These are phyloP conservation scores for Corylus heterophylla DNA, from an alignment of 306 rosid species.

Conservation along the genomic window DNA sequence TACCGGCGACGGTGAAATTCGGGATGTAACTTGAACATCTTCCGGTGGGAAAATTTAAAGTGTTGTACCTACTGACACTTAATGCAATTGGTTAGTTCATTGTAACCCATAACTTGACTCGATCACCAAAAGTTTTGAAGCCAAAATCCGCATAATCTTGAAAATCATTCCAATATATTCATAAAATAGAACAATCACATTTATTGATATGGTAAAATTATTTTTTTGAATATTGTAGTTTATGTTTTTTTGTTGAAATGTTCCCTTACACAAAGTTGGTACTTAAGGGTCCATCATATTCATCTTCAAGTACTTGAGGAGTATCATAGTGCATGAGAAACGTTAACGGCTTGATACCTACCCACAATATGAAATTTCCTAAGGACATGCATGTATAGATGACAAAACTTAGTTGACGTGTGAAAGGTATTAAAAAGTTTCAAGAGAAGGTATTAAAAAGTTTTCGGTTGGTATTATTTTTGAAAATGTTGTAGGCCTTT, in stretches of 20 bases:
- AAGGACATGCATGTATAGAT: too few relatives aligned
- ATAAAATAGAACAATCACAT: too few relatives aligned
- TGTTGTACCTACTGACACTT: constrained; percentile 19
- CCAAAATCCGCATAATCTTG: constrained; percentile 34
- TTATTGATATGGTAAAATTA: too few relatives aligned
- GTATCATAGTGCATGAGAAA: constrained; percentile 38
- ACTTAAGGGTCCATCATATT: constrained; percentile 37
- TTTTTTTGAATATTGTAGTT: too few relatives aligned
- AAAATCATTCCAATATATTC: constrained; percentile 31
- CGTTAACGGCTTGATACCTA: constrained; percentile 38
- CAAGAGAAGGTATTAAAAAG: too few relatives aligned
- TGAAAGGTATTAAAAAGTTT: too few relatives aligned
- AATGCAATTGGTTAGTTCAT: constrained; percentile 38
- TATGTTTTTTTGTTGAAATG: too few relatives aligned
- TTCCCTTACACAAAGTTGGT: constrained; percentile 37
- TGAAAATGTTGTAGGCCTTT: too few relatives aligned
- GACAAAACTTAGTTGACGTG: too few relatives aligned
- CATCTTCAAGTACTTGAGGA: constrained; percentile 46
- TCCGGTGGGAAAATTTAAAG: constrained; percentile 38
- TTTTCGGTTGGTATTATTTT: too few relatives aligned
- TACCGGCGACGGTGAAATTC: constrained; percentile 33
- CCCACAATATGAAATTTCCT: not conserved
- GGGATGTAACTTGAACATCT: constrained; percentile 43
- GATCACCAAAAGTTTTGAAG: constrained; percentile 45
- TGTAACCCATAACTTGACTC: constrained; percentile 46